phyloP scores from a whole-genome alignment of 2,329 filamentous ascomycete species.

The Penicillium sp. region DNA sequence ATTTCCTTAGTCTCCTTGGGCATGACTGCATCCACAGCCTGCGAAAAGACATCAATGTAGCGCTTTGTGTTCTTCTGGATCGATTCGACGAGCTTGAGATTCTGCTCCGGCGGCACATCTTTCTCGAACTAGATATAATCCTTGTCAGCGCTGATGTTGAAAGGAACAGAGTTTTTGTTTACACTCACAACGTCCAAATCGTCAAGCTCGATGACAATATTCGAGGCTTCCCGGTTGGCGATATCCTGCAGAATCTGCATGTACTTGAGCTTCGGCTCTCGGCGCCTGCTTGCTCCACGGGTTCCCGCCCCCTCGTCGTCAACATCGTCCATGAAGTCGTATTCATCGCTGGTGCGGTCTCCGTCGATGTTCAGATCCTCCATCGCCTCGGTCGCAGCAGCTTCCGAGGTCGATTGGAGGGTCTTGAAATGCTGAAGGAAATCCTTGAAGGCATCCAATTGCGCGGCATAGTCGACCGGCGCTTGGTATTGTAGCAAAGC shows the following conservation, averaged over 20 bases:
- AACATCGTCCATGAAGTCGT: slow-evolving; percentile 87
- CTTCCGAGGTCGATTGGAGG: slow-evolving; percentile 63
- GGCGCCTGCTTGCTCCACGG: slow-evolving; percentile 53
- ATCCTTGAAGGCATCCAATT: slow-evolving; percentile 78
- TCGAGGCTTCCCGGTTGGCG: slow-evolving; percentile 73
- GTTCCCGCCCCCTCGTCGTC: slow-evolving; percentile 54
- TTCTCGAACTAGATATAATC: slow-evolving; percentile 67
- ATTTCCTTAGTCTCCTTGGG: slow-evolving; percentile 76
- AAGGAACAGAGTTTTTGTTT: background rate
- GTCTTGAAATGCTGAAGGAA: slow-evolving; percentile 88
- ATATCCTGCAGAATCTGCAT: slow-evolving; percentile 83
- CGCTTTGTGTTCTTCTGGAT: slow-evolving; percentile 91
- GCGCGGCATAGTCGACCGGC: slow-evolving; percentile 83
- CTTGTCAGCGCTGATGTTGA: slow-evolving; percentile 4
- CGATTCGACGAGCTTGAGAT: slow-evolving; percentile 70
- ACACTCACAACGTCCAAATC: slow-evolving; percentile 71
- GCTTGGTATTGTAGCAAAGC: slow-evolving; percentile 78
- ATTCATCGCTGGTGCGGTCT: slow-evolving; percentile 83
- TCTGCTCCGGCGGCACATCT: slow-evolving; percentile 65
- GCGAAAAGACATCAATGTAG: slow-evolving; percentile 88
- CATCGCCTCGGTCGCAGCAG: slow-evolving; percentile 75
- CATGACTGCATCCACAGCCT: slow-evolving; percentile 84
- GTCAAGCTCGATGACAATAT: slow-evolving; percentile 85
- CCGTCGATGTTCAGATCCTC: slow-evolving; percentile 84
- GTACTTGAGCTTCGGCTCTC: slow-evolving; percentile 77